Evolutionary conservation across 257 asterid genomes (phyloP).

Genomic region (Buddleja alternifolia): DNA sequence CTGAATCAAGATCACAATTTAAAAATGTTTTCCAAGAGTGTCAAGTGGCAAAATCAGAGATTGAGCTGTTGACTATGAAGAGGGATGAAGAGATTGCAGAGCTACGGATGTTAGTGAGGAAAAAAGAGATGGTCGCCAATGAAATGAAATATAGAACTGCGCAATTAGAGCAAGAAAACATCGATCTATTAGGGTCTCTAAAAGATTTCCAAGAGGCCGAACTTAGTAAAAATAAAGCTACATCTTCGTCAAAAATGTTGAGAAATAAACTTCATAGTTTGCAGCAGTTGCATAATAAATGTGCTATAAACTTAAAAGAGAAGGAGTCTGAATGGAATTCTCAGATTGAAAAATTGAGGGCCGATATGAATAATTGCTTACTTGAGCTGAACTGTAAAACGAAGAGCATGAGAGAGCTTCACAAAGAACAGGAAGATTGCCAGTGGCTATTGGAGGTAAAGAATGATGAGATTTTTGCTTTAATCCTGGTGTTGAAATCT

Average conservation of each 20-base stretch:
- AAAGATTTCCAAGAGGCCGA: slow-evolving; percentile 37
- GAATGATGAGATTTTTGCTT: slow-evolving; percentile 32
- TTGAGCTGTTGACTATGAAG: slow-evolving; percentile 31
- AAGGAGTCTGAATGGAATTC: slow-evolving; percentile 40
- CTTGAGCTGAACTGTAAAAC: slow-evolving; percentile 39
- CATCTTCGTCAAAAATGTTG: slow-evolving; percentile 30
- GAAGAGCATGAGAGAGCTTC: slow-evolving; percentile 28
- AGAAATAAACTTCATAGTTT: slow-evolving; percentile 31
- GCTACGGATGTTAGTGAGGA: slow-evolving; percentile 31
- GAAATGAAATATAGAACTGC: slow-evolving; percentile 36
- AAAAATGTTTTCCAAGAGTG: slow-evolving; percentile 37
- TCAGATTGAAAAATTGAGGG: slow-evolving; percentile 36
- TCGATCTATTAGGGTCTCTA: slow-evolving; percentile 30
- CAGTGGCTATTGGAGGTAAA: slow-evolving; percentile 34
- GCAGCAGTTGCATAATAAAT: slow-evolving; percentile 38
- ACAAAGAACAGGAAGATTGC: slow-evolving; percentile 34
- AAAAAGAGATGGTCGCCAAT: slow-evolving; percentile 32
- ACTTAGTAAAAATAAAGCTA: slow-evolving; percentile 22
- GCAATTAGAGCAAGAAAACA: slow-evolving; percentile 40
- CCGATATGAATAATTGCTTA: slow-evolving; percentile 28
- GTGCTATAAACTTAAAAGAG: slow-evolving; percentile 36
- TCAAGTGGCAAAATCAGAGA: slow-evolving; percentile 37
- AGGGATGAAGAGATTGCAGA: slow-evolving; percentile 50
- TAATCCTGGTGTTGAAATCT: slow-evolving; percentile 41
- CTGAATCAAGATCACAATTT: slow-evolving; percentile 37